Percentiles rank a stretch among this genome's conserved stretches.
Conservation (phyloP, 495 filamentous ascomycete species). For the Tuber aestivum region DNA sequence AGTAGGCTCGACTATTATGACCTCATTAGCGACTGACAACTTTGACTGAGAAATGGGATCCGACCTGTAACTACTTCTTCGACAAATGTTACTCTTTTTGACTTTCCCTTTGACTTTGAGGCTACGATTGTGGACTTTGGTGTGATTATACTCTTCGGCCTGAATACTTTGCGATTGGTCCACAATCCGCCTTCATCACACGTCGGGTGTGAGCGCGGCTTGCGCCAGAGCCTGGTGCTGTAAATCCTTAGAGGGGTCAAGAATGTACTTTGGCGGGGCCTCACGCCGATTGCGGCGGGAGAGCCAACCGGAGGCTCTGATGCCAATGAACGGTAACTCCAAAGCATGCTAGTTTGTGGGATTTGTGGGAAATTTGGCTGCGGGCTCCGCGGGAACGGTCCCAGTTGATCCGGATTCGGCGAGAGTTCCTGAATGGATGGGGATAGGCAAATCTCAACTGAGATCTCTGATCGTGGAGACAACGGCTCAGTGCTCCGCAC, state of each 20-base stretch:
- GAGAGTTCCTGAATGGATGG: conserved; percentile 12
- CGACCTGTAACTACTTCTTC: conserved; percentile 33
- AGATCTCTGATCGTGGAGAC: conserved; percentile 3
- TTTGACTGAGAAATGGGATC: neutral
- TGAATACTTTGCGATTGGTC: conserved; percentile 10
- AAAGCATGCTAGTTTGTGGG: neutral
- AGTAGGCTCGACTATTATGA: conserved; percentile 24
- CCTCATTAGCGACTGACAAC: conserved; percentile 8
- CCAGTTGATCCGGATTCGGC: neutral
- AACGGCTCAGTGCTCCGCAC: neutral
- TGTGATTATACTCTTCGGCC: conserved; percentile 25
- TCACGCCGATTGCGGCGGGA: conserved; percentile 8
- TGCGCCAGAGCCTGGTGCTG: conserved; percentile 21
- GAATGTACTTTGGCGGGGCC: conserved; percentile 20
- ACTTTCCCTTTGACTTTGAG: neutral
- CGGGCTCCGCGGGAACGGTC: conserved; percentile 23
- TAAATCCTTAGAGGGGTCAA: conserved; percentile 10
- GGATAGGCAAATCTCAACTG: conserved; percentile 4
- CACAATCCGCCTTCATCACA: conserved; percentile 18
- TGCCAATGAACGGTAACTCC: conserved; percentile 12
- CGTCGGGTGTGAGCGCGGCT: neutral
- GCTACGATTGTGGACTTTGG: neutral
- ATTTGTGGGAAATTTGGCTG: neutral
- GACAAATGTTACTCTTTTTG: conserved; percentile 35
- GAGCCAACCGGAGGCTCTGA: conserved; percentile 3